These are phyloP conservation scores for Xylariaceae sp. DNA, from an alignment of 2,329 filamentous ascomycete genomes.

Conservation along the genomic window DNA sequence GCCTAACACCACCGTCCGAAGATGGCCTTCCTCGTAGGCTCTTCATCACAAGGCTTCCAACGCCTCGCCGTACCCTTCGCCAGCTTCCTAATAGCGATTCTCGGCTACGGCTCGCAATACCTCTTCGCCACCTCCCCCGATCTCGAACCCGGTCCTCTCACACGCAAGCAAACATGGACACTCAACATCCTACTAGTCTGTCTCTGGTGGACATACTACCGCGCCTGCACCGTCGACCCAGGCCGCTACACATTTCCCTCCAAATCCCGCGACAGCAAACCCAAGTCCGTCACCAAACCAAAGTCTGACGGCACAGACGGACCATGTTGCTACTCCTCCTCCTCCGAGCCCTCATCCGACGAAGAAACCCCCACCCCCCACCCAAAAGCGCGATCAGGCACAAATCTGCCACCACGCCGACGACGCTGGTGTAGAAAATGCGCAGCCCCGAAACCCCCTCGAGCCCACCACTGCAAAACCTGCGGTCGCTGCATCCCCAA, in stretches of 20 bases:
- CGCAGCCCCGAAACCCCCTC: slow-evolving; percentile 66
- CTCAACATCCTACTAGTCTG: slow-evolving; percentile 65
- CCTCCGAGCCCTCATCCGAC: not conserved
- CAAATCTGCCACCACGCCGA: slow-evolving; percentile 2
- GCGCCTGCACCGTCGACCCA: slow-evolving; percentile 54
- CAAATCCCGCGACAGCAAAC: slow-evolving; percentile 1
- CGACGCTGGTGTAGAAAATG: slow-evolving; percentile 73
- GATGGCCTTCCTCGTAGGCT: slow-evolving; percentile 32
- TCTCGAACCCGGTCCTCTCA: slow-evolving; percentile 59
- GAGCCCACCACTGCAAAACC: slow-evolving; percentile 77
- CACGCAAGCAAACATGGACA: slow-evolving; percentile 49
- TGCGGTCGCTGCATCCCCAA: slow-evolving; percentile 72
- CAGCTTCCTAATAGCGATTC: slow-evolving; percentile 61
- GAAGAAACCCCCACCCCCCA: not conserved
- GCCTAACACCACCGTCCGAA: slow-evolving; percentile 6
- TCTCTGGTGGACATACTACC: slow-evolving; percentile 68
- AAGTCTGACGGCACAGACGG: slow-evolving; percentile 24
- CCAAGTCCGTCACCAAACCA: not conserved
- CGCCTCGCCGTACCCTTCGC: slow-evolving; percentile 66
- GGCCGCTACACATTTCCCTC: slow-evolving; percentile 48
- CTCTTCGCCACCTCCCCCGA: slow-evolving; percentile 59
- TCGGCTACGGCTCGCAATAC: slow-evolving; percentile 69
- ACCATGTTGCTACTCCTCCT: slow-evolving; percentile 11
- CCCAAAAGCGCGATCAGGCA: slow-evolving; percentile 1
- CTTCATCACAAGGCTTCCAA: slow-evolving; percentile 36